Evolutionary conservation across 176 grass and related monocot species (phyloP), one percentile per base, ranked within the genome.

Genomic region (Aegilops speltoides): DNA sequence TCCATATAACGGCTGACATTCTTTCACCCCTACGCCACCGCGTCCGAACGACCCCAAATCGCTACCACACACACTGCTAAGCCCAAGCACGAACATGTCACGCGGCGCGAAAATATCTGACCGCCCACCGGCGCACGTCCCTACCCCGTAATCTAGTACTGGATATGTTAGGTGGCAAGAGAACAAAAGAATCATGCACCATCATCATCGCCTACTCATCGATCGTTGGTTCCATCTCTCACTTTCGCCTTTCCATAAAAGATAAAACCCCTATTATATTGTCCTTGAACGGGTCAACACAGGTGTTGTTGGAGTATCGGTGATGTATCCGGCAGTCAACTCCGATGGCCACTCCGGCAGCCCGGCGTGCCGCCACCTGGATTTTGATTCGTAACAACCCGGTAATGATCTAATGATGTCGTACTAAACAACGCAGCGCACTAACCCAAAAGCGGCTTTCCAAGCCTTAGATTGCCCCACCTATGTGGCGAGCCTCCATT

Each of bases 391-490:
- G 36, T 84, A 45, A 34, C 34, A 64, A 20, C 25, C 52, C 59
- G 24, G 76, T 72, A 16, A 40, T 13, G 72, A 20, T 11, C 45
- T 20, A 52, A 54, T 76, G 73, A 76, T 75, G 72, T 84, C 41
- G 65, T 78, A 63, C 78, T 68, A 75, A 75, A 91, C 76, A 82
- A 40, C 85, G 89, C 74, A 45, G 85, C 81, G 81, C 89, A 91
- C 81, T 91, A 87, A 46, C 46, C 10, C 13, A 19, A 84, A 87
- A 68, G 89, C 57, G 5, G 85, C 76, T 84, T 84, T 87, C 4
- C 34, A 2, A 40, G 56, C 28, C 56, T 20, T 24, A 22, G 80
- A 68, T 61, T 12, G 61, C 7, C 24, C 41, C 34, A 32, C 46
- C 36, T 59, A 83, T 77, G 89, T 94, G 92, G 89, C 87, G 64